A percentile compares a stretch with the other conserved stretches of the same genome.
Conservation (phyloP, 768 basidiomycete genomes). For the Saitozyma sp. region DNA sequence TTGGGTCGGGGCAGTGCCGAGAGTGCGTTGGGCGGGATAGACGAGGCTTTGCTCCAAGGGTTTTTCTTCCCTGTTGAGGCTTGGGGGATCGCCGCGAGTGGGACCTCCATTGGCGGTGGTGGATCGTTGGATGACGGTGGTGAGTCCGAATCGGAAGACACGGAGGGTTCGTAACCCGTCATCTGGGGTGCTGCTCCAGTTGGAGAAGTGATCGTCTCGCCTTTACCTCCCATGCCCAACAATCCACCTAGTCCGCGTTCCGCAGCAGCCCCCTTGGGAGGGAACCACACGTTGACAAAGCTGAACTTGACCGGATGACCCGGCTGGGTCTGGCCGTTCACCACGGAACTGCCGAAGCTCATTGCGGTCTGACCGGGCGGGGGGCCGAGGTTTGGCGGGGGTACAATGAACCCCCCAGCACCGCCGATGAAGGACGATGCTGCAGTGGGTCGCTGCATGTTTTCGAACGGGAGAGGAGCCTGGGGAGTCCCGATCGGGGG, state of each 20-base stretch:
- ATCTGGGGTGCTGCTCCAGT: slow-evolving; percentile 3
- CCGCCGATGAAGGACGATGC: slow-evolving; percentile 26
- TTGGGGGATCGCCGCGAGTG: slow-evolving; percentile 22
- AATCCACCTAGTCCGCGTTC: slow-evolving; percentile 32
- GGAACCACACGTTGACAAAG: slow-evolving; percentile 45
- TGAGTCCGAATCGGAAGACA: slow-evolving; percentile 24
- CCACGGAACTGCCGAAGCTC: slow-evolving; percentile 37
- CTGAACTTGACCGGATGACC: slow-evolving; percentile 39
- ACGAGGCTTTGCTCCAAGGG: slow-evolving; percentile 22
- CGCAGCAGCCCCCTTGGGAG: slow-evolving; percentile 30
- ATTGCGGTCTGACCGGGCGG: slow-evolving; percentile 29
- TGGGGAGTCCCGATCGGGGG: slow-evolving; percentile 32
- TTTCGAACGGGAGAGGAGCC: slow-evolving; percentile 23
- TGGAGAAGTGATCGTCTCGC: no score
- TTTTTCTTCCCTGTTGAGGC: slow-evolving; percentile 21
- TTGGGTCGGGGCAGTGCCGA: slow-evolving; percentile 66
- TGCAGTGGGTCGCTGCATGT: slow-evolving; percentile 10
- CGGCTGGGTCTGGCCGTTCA: slow-evolving; percentile 42
- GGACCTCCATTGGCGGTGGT: slow-evolving; percentile 18
- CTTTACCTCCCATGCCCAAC: slow-evolving; percentile 30
- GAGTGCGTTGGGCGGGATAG: slow-evolving; percentile 8
- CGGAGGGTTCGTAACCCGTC: slow-evolving; percentile 33
- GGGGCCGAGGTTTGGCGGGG: slow-evolving; percentile 16
- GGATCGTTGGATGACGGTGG: slow-evolving; percentile 29
- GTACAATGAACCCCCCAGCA: slow-evolving; percentile 35